Evolutionary conservation across 192 early-diverging fungal species (phyloP), one percentile per base, ranked within the genome.

Genomic region (Spizellomyces punctatus): DNA sequence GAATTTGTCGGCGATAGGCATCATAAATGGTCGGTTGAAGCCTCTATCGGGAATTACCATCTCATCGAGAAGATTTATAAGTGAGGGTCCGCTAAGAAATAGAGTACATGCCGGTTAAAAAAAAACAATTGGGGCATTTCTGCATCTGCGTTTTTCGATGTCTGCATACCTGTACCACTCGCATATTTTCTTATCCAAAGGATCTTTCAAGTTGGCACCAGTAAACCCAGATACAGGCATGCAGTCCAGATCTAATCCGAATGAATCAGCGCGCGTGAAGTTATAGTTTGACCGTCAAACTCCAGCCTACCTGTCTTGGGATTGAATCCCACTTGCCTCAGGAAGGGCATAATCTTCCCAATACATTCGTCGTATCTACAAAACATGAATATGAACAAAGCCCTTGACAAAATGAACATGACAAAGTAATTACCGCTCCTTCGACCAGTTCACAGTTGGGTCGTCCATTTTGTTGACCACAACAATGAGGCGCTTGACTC

Each of bases 401-500:
- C 60, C 60, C 14, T 36, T 62, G 19, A 62, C 60, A 36, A 14
- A 17, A 62, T 14, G 27, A 62, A 19, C 2, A 16, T 19, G 12
- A 5, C 59, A 17, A 61, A 12, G 12, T 16, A 61, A 12, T 0
- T 21, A 65, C 81, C 93, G 81, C 62, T 82, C 91, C 87, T 98
- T 91, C 76, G 88, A 83, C 96, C 96, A 99, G 56, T 78, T 63
- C 47, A 99, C 98, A 8, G 98, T 99, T 14, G 91, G 86, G 72
- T 99, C 98, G 74, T 99, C 98, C 98, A 99, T 99, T 89, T 99
- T 99, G 89, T 99, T 99, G 80, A 99, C 89, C 45, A 91, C 98
- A 62, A 97, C 85, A 60, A 99, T 85, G 63, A 99, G 74, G 54
- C 91, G 58, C 82, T 94, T 95, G 68, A 99, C 92, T 58, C 98